Conservation (phyloP, 2,329 filamentous ascomycete species). For the Zymoseptoria passerinii region DNA sequence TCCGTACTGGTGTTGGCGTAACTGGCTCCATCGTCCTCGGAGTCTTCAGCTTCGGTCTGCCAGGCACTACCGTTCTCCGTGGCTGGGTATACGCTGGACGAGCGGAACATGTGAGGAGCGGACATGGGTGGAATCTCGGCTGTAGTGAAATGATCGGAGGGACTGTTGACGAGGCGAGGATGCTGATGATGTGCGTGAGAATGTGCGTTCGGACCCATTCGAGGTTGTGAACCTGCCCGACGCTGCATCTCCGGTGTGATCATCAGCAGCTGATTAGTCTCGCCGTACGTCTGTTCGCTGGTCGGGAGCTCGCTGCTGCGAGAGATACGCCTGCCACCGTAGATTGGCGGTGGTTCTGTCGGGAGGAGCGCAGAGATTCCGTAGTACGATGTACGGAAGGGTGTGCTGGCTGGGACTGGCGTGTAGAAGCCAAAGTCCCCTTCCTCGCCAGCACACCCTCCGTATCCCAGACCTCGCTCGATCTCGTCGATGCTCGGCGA, state of each 20-base stretch:
- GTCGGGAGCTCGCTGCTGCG: conserved; percentile 21
- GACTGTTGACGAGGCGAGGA: neutral
- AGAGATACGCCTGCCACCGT: conserved; percentile 6
- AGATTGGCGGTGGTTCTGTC: conserved; percentile 12
- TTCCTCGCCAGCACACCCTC: neutral
- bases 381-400: neutral
- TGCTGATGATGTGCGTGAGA: conserved; percentile 1
- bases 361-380: conserved; percentile 5
- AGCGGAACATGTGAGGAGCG: neutral
- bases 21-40: conserved; percentile 9
- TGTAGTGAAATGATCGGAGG: neutral
- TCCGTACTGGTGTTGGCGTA: conserved; percentile 21
- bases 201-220: neutral
- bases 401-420: neutral
- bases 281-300: conserved; percentile 26
- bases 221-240: neutral
- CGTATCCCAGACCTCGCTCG: conserved; percentile 7
- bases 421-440: neutral
- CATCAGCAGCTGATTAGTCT: conserved; percentile 23
- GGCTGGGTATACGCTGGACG: conserved; percentile 12
- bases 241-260: conserved; percentile 13
- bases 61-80: conserved; percentile 3
- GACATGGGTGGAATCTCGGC: neutral
- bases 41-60: conserved; percentile 10
- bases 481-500: conserved; percentile 7